These are phyloP conservation scores for Pichia scutulata DNA, from an alignment of 805 yeast genomes.

Conservation along the genomic window DNA sequence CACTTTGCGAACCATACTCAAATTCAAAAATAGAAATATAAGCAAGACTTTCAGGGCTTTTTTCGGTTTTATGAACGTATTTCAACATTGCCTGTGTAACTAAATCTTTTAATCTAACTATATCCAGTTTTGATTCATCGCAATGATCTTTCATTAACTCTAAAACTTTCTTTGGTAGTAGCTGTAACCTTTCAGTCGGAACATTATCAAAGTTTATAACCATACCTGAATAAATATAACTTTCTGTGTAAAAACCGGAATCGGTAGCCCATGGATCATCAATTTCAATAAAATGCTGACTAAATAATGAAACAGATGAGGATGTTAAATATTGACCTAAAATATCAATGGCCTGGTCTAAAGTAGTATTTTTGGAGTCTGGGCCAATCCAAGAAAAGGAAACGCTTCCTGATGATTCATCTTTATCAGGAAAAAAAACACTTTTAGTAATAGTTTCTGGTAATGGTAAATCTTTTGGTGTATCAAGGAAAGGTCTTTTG, in stretches of 20 bases:
- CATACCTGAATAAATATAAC: constrained; percentile 55
- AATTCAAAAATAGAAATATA: constrained; percentile 70
- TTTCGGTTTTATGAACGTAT: constrained; percentile 54
- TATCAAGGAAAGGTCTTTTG: constrained; percentile 76
- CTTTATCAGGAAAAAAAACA: constrained; percentile 81
- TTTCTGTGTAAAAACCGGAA: constrained; percentile 64
- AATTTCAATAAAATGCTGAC: constrained; percentile 66
- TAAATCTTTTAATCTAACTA: constrained; percentile 58
- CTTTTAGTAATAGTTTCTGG: constrained; percentile 34
- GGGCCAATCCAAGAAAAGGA: constrained; percentile 81
- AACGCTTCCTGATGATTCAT: constrained; percentile 76
- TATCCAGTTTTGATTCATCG: constrained; percentile 44
- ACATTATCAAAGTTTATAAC: constrained; percentile 60
- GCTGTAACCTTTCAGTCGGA: constrained; percentile 54
- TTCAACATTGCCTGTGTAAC: constrained; percentile 58
- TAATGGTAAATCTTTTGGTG: constrained; percentile 39
- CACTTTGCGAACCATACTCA: constrained; percentile 63
- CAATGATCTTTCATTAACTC: constrained; percentile 48
- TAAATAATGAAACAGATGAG: constrained; percentile 68
- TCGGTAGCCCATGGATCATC: constrained; percentile 76
- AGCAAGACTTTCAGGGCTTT: constrained; percentile 52
- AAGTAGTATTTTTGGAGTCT: constrained; percentile 38
- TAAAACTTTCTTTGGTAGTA: constrained; percentile 45
- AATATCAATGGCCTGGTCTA: constrained; percentile 62
- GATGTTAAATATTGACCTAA: constrained; percentile 69